These are phyloP conservation scores for Kodamaea plutei DNA, from an alignment of 1,139 yeast species.

Conservation along the genomic window DNA sequence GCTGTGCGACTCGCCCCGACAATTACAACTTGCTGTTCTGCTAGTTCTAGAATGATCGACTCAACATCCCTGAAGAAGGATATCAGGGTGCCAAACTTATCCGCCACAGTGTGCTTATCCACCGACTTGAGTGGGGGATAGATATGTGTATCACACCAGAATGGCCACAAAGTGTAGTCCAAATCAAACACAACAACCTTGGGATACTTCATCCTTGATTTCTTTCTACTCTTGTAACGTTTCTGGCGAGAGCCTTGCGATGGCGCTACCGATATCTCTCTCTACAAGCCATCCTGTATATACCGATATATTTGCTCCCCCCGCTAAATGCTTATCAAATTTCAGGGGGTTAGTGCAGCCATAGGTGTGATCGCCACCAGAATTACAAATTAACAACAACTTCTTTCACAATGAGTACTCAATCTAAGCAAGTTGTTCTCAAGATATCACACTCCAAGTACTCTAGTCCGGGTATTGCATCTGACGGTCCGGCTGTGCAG, in stretches of 20 bases:
- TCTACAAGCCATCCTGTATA: too few species aligned
- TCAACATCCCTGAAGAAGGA: slow-evolving; percentile 60
- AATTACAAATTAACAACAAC: neutral
- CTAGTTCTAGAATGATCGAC: slow-evolving; percentile 45
- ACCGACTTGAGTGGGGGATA: slow-evolving; percentile 43
- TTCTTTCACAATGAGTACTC: slow-evolving; percentile 3
- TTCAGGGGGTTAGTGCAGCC: slow-evolving; percentile 7
- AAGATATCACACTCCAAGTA: slow-evolving; percentile 12
- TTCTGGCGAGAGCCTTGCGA: neutral
- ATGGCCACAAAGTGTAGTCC: slow-evolving; percentile 76
- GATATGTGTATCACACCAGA: slow-evolving; percentile 67
- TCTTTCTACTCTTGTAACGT: slow-evolving; percentile 3
- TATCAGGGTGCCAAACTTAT: slow-evolving; percentile 45
- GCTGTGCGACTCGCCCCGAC: slow-evolving; percentile 68
- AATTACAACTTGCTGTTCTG: slow-evolving; percentile 40
- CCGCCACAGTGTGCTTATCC: slow-evolving; percentile 27
- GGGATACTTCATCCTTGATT: slow-evolving; percentile 33
- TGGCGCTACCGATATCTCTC: slow-evolving; percentile 2
- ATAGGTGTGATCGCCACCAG: too few species aligned
- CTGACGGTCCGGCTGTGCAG: too few species aligned
- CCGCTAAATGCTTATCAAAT: slow-evolving; percentile 9
- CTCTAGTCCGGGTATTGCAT: slow-evolving; percentile 3
- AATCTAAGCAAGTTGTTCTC: slow-evolving; percentile 6
- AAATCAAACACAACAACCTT: slow-evolving; percentile 67
- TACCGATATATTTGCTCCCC: slow-evolving; percentile 3